Evolutionary conservation across 169 alveolate species (phyloP).

Genomic region (Eimeria acervulina): DNA sequence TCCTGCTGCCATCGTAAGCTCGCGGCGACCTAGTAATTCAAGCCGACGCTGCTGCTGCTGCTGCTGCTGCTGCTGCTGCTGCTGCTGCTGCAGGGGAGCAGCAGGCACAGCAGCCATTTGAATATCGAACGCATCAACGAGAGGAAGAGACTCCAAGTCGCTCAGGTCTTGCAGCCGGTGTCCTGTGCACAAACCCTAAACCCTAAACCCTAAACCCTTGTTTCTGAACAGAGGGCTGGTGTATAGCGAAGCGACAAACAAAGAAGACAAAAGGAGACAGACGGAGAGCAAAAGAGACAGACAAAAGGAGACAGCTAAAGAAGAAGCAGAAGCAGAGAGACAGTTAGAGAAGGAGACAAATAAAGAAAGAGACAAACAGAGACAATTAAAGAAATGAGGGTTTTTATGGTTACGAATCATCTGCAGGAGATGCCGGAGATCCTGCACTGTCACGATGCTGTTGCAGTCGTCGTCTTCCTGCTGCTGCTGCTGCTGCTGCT

Average conservation of each 20-base stretch:
- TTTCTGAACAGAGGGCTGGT: too few species aligned
- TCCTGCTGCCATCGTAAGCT: conserved; percentile 51
- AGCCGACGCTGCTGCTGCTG: background rate
- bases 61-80: conserved; percentile 24
- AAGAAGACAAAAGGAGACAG: background rate
- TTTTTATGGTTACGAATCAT: background rate
- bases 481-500: conserved; percentile 20
- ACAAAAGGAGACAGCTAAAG: too few species aligned
- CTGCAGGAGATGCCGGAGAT: background rate
- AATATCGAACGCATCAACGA: conserved; percentile 27
- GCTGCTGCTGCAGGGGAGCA: conserved; percentile 50
- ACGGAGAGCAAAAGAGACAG: too few species aligned
- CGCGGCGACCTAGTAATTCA: conserved; percentile 38
- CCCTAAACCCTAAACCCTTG: conserved; percentile 45
- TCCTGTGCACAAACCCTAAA: conserved; percentile 62
- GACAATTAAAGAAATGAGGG: too few species aligned
- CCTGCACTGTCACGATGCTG: conserved; percentile 32
- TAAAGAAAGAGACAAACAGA: too few species aligned
- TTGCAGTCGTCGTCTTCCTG: background rate
- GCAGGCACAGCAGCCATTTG: conserved; percentile 55
- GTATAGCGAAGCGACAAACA: too few species aligned
- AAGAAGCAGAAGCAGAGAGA: background rate
- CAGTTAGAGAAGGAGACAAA: background rate
- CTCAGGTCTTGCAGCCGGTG: conserved; percentile 29
- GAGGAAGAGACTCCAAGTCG: conserved; percentile 44